phyloP scores from a whole-genome alignment of 1,139 yeast species.

The Suhomyces ambrosiae region DNA sequence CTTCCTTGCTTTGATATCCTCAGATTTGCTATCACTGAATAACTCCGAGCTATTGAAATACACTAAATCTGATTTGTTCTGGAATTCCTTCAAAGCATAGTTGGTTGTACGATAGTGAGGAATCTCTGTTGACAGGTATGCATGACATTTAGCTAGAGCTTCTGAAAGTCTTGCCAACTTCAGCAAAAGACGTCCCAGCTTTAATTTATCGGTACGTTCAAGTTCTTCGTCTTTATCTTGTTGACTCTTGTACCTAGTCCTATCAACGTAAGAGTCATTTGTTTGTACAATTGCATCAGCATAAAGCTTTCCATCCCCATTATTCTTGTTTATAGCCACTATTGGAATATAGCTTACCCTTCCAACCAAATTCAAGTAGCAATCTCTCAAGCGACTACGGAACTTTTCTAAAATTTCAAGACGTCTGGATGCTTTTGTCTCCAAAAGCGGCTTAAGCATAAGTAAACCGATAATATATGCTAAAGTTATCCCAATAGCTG shows the following conservation, averaged over 20 bases:
- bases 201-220: conserved; percentile 28
- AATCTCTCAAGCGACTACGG: conserved; percentile 38
- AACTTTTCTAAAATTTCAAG: conserved; percentile 39
- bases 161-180: conserved; percentile 29
- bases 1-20: conserved; percentile 21
- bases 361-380: conserved; percentile 38
- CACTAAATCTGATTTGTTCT: conserved; percentile 40
- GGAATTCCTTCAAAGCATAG: conserved; percentile 38
- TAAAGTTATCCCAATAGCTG: conserved; percentile 34
- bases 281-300: conserved; percentile 48
- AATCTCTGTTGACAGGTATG: conserved; percentile 36
- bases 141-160: conserved; percentile 28
- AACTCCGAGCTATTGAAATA: conserved; percentile 36
- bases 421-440: conserved; percentile 31
- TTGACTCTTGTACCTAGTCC: conserved; percentile 11
- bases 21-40: conserved; percentile 20
- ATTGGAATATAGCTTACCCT: conserved; percentile 45
- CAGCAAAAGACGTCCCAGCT: conserved; percentile 26
- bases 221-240: conserved; percentile 21
- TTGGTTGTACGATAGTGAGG: conserved; percentile 36
- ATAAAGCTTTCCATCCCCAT: conserved; percentile 38
- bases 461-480: conserved; percentile 37
- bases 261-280: conserved; percentile 25
- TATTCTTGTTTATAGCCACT: conserved; percentile 34
- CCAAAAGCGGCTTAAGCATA: conserved; percentile 41